phyloP scores from a whole-genome alignment of 2,329 filamentous ascomycete species.

The Didymella pomorum region DNA sequence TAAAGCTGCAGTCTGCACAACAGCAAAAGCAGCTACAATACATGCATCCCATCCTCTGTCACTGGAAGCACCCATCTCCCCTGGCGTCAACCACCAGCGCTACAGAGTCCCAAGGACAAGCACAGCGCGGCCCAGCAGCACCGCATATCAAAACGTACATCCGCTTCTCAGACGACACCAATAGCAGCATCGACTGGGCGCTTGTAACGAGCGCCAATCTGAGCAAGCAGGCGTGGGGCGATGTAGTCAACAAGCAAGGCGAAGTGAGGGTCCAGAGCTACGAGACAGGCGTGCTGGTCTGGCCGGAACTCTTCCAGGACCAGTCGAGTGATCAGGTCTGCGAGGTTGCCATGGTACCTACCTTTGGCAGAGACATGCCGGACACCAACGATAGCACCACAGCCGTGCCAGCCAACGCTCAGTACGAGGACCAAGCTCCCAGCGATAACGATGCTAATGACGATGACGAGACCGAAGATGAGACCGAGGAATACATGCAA shows the following conservation, averaged over 20 bases:
- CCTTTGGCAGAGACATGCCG: slow-evolving; percentile 70
- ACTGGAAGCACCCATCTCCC: slow-evolving; percentile 66
- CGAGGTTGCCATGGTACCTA: slow-evolving; percentile 67
- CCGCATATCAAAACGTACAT: slow-evolving; percentile 93
- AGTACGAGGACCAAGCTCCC: not conserved
- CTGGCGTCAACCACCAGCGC: not conserved
- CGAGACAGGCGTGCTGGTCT: slow-evolving; percentile 84
- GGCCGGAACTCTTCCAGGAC: slow-evolving; percentile 66
- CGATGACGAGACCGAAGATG: slow-evolving; percentile 3
- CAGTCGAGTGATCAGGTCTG: slow-evolving; percentile 22
- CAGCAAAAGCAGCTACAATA: slow-evolving; percentile 79
- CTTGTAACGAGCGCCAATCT: slow-evolving; percentile 90
- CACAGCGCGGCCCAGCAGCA: slow-evolving; percentile 66
- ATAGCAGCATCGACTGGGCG: slow-evolving; percentile 76
- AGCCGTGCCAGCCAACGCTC: too few species aligned
- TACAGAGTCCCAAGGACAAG: slow-evolving; percentile 21
- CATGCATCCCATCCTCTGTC: slow-evolving; percentile 72
- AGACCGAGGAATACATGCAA: not conserved
- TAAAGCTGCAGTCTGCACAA: slow-evolving; percentile 73
- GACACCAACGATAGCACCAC: not conserved
- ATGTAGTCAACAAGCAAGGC: slow-evolving; percentile 62
- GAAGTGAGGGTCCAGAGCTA: slow-evolving; percentile 78
- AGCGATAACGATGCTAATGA: not conserved
- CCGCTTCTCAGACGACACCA: slow-evolving; percentile 60
- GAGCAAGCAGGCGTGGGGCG: slow-evolving; percentile 89